These are phyloP conservation scores for Kickxella alabastrina DNA, from an alignment of 192 early-diverging fungal species.

Conservation along the genomic window DNA sequence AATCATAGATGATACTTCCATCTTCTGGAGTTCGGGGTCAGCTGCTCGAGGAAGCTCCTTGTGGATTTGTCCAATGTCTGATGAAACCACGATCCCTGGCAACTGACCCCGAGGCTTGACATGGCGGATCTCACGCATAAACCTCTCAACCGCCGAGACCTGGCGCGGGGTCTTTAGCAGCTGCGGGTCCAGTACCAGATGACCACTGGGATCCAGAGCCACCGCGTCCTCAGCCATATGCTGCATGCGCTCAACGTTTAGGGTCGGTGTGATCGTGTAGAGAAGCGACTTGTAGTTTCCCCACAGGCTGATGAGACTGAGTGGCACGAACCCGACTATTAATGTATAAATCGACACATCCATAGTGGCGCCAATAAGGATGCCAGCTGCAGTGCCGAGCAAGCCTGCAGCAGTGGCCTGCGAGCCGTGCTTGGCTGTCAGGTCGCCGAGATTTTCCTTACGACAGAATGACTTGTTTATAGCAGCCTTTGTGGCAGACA, in stretches of 20 bases:
- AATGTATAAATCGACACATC: constrained; percentile 30
- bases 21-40: background rate
- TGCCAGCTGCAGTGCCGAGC: constrained; percentile 60
- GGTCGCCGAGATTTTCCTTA: constrained; percentile 77
- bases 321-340: constrained; percentile 63
- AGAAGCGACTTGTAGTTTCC: constrained; percentile 62
- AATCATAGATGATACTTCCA: constrained; percentile 14
- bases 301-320: constrained; percentile 66
- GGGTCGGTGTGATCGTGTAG: constrained; percentile 30
- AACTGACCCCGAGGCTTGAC: constrained; percentile 3
- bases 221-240: constrained; percentile 24
- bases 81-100: constrained; percentile 26
- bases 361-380: constrained; percentile 43
- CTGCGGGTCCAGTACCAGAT: constrained; percentile 7
- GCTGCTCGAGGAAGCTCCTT: background rate
- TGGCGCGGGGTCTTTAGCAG: constrained; percentile 27
- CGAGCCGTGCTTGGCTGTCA: constrained; percentile 80
- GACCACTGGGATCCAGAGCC: background rate
- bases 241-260: constrained; percentile 30
- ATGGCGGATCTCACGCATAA: constrained; percentile 27
- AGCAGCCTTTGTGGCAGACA: constrained; percentile 73
- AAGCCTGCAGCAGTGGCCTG: constrained; percentile 80
- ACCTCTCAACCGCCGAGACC: constrained; percentile 25
- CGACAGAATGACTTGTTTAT: constrained; percentile 73
- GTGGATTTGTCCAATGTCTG: constrained; percentile 4